Evolutionary conservation across 441 rosid species (phyloP), one percentile per base, ranked within the genome.

Genomic region (Populus hybrid): DNA sequence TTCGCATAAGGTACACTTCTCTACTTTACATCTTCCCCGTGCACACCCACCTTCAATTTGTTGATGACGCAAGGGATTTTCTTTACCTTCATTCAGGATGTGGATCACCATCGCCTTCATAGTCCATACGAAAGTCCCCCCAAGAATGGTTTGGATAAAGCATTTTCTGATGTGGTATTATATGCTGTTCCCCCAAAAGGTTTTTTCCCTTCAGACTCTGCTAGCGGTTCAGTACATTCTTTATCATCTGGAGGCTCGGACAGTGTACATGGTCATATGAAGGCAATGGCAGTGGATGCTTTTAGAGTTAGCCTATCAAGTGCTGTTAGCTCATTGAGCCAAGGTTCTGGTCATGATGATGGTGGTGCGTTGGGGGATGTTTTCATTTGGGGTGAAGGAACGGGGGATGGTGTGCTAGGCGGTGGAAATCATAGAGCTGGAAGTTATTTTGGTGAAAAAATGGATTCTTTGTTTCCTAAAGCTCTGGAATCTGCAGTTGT

Each of bases 341-440:
- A 94, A 72, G 99, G 97, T 77, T 95, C 99, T 82, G 99, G 99
- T 79, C 97, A 95, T 89, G 98, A 95, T 86, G 99, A 95, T 75
- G 95, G 97, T 77, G 98, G 94, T 85, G 95, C 99, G 65, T 74
- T 95, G 81, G 98, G 98, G 57, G 99, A 95, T 90, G 98, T 95
- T 83, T 91, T 90, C 82, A 87, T 95, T 63, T 95, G 99, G 99
- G 98, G 99, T 40, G 97, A 94, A 85, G 93, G 93, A 79, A 89
- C 86, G 8, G 97, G 93, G 57, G 99, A 95, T 80, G 97, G 95
- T 80, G 84, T 87, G 81, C 77, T 94, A 81, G 99, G 99, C 83
- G 97, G 98, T 83, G 99, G 98, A 80, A 78, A 73, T 80, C 95
- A 88, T 69, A 88, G 87, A 87, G 82, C 87, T 85, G 95, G 90